Evolutionary conservation across 2,329 filamentous ascomycete genomes (phyloP), one percentile per base, ranked within the genome.

Genomic region (Ceratocystis colombiana): DNA sequence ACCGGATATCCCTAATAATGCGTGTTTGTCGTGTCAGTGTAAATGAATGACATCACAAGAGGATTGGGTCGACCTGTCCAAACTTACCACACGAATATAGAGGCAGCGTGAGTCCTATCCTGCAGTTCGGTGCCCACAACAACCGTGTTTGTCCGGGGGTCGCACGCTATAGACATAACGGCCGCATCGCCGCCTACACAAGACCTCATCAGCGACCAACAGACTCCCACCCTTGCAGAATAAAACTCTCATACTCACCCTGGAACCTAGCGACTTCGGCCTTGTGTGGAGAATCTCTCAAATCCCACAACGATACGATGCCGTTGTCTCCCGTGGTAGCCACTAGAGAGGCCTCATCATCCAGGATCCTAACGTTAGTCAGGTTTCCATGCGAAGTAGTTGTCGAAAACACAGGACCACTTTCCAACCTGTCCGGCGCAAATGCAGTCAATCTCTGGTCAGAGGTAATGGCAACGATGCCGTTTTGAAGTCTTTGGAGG

Each of bases 281-380:
- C 37, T 72, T 72, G 7, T 70, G 71, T 0, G 74, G 71, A 8
- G 78, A 75, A 41, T 75, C 76, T 68, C 86, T 79, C 69, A 86
- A 72, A 75, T 90, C 88, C 84, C 86, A 88, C 61, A 88, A 75
- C 0, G 78, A 81, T 10, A 90, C 81, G 7, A 79, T 77, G 6
- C 89, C 88, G 72, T 91, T 86, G 73, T 88, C 83, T 61, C 89
- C 89, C 0, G 87, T 83, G 0, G 88, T 91, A 68, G 83, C 84
- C 5, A 90, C 77, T 22, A 86, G 72, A 3, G 79, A 80, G 33
- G 78, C 79, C 22, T 74, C 74, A 4, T 75, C 76, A 68, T 83
- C 82, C 61, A 84, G 81, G 0, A 81, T 77, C 64, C 81, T 79
- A 37, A 89, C 76, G 68, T 83, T 84, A 15, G 85, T 86, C 70